Conservation (phyloP, 2,329 filamentous ascomycete species). For the Claviceps humidiphila region DNA sequence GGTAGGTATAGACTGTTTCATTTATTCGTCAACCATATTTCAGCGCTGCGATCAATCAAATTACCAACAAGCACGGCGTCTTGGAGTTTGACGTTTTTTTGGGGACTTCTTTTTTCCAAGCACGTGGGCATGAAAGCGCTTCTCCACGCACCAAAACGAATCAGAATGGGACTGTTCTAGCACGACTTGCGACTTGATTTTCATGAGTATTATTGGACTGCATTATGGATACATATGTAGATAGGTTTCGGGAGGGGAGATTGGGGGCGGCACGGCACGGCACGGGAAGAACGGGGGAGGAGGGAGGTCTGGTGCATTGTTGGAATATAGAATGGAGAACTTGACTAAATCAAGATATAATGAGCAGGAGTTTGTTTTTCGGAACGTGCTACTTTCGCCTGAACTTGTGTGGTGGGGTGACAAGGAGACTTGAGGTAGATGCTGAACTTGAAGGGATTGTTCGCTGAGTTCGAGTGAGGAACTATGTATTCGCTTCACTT, state of each 20-base stretch:
- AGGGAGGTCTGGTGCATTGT: neutral
- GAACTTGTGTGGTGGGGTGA: no score
- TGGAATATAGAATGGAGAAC: neutral
- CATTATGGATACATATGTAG: neutral
- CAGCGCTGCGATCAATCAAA: conserved; percentile 3
- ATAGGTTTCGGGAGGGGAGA: no score
- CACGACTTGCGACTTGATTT: conserved; percentile 13
- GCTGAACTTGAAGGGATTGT: no score
- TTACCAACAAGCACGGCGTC: conserved; percentile 36
- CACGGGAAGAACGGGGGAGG: neutral
- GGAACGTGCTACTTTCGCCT: neutral
- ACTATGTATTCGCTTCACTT: no score
- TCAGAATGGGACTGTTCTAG: conserved; percentile 19
- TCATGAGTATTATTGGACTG: conserved; percentile 1
- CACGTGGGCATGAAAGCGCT: conserved; percentile 37
- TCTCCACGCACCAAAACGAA: conserved; percentile 25
- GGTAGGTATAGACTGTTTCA: conserved; percentile 35
- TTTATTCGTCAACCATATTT: conserved; percentile 26
- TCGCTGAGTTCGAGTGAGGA: no score
- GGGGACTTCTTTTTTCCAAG: conserved; percentile 23
- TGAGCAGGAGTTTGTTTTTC: neutral
- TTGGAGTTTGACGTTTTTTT: conserved; percentile 24
- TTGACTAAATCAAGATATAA: neutral
- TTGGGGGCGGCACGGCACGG: no score
- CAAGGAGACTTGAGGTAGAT: no score